These are phyloP conservation scores for Hibiscus trionum DNA, from an alignment of 345 rosid genomes.

Conservation along the genomic window DNA sequence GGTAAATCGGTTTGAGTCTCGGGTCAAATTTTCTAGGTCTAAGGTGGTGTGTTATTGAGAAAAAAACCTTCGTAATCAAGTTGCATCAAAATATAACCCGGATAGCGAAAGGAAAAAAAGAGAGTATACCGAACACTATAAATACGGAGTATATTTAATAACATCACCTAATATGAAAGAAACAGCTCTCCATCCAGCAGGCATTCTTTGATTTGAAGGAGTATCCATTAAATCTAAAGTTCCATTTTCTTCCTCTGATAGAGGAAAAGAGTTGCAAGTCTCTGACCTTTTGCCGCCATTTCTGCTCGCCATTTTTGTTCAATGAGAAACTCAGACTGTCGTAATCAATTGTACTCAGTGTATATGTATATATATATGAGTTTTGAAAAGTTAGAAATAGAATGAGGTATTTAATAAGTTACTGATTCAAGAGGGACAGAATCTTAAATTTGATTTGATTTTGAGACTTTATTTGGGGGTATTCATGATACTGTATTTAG, in stretches of 20 bases:
- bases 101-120: too few relatives aligned
- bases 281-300: not conserved
- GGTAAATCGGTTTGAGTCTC: too few relatives aligned
- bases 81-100: too few relatives aligned
- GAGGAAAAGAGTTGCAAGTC: not conserved
- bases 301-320: not conserved
- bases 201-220: not conserved
- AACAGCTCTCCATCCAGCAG: slow-evolving; percentile 43
- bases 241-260: not conserved
- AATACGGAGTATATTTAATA: too few relatives aligned
- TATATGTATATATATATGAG: not conserved
- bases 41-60: too few relatives aligned
- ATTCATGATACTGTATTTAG: not conserved
- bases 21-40: too few relatives aligned
- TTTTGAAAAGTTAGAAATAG: not conserved
- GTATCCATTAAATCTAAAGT: not conserved
- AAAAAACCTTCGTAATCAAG: too few relatives aligned
- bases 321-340: not conserved
- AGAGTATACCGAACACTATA: too few relatives aligned
- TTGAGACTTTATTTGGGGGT: not conserved
- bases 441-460: not conserved
- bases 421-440: not conserved
- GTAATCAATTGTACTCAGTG: not conserved
- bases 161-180: slow-evolving; percentile 33
- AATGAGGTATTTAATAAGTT: not conserved